Evolutionary conservation across 257 asterid genomes (phyloP), one percentile per base, ranked within the genome.

Genomic region (Ajuga chamaepitys): DNA sequence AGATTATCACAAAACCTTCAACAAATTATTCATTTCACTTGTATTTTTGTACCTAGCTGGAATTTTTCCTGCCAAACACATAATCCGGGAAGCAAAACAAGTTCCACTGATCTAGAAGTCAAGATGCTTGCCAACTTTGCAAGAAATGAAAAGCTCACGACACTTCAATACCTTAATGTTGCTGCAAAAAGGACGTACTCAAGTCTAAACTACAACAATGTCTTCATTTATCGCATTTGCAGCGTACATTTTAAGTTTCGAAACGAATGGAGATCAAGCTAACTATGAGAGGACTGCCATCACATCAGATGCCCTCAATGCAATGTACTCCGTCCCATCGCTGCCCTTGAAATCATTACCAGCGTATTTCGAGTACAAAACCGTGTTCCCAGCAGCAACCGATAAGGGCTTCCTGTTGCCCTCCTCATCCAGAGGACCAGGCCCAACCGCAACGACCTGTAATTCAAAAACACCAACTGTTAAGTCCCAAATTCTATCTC

Each of bases 361-460:
- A 0, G 97, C 97, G 41, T 85, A 93, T 70, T 89, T 93, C 26
- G 98, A 93, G 72, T 85, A 89, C 72, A 93, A 59, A 25, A 93
- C 95, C 0, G 96, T 80, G 37, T 86, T 89, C 47, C 97, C 96
- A 0, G 94, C 68, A 50, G 88, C 78, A 53, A 92, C 76, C 12
- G 97, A 45, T 28, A 85, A 70, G 10, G 91, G 72, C 73, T 82
- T 89, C 82, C 98, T 82, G 32, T 77, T 82, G 24, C 98, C 98
- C 41, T 89, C 98, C 60, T 87, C 91, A 3, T 92, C 95, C 8
- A 89, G 78, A 7, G 86, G 77, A 48, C 98, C 98, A 7, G 98
- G 95, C 5, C 98, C 98, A 7, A 81, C 96, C 4, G 97, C 95
- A 69, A 91, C 50, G 32, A 91, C 91, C 98, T 91, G 81, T 21